Percentiles rank a stretch among this genome's conserved stretches.
Evolutionary conservation across 1,139 yeast species (phyloP).

Genomic region (Yamadazyma blattariae): DNA sequence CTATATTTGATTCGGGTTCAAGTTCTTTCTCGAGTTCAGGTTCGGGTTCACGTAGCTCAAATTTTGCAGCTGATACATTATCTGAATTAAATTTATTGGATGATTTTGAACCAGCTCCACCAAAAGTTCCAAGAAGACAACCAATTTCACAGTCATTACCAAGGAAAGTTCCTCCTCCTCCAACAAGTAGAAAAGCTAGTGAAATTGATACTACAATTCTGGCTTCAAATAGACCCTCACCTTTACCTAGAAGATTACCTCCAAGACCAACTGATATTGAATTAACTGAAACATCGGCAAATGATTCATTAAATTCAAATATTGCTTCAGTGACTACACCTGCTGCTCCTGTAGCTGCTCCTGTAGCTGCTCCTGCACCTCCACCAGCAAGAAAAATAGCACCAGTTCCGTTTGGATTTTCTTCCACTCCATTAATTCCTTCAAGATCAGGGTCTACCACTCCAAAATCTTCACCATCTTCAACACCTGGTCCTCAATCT

Average conservation of each 20-base stretch:
- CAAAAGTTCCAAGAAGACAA: conserved; percentile 22
- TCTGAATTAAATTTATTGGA: conserved; percentile 39
- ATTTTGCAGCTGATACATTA: conserved; percentile 27
- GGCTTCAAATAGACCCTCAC: neutral
- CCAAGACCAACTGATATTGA: conserved; percentile 19
- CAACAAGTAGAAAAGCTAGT: conserved; percentile 22
- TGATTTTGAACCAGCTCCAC: conserved; percentile 21
- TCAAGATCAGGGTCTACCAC: conserved; percentile 31
- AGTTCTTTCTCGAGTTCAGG: conserved; percentile 10
- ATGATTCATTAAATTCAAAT: conserved; percentile 2
- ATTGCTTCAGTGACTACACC: conserved; percentile 2
- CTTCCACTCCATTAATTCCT: conserved; percentile 40
- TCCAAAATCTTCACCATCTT: conserved; percentile 17
- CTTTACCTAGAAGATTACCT: conserved; percentile 21
- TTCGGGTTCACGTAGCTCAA: conserved; percentile 12
- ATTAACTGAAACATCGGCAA: conserved; percentile 4
- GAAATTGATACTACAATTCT: conserved; percentile 7
- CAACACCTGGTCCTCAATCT: no score
- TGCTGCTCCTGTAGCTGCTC: conserved; percentile 15
- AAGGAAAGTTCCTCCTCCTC: conserved; percentile 40
- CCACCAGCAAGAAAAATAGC: conserved; percentile 25
- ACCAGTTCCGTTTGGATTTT: conserved; percentile 33
- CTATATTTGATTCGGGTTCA: conserved; percentile 3
- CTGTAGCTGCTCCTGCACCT: conserved; percentile 32
- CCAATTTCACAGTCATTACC: conserved; percentile 15